phyloP scores from a whole-genome alignment of 352 stramenopile genomes.

The Proteromonas lacertae region DNA sequence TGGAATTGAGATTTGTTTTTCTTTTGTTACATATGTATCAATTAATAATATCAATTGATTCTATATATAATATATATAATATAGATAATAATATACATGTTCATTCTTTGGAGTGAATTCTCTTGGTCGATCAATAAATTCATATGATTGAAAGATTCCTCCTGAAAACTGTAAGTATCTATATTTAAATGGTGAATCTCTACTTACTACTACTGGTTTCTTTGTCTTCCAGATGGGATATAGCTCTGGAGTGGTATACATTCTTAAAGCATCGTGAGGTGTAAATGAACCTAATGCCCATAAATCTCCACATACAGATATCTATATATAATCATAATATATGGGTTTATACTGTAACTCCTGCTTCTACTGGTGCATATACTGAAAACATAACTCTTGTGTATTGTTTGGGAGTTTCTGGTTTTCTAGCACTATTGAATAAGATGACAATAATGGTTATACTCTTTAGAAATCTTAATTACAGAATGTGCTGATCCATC shows the following conservation, averaged over 20 bases:
- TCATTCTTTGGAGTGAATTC: slow-evolving; percentile 2
- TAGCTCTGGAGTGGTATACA: slow-evolving; percentile 67
- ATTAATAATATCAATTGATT: not conserved
- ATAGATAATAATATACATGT: not conserved
- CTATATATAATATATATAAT: not conserved
- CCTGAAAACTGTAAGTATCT: slow-evolving; percentile 49
- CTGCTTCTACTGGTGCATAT: too few species aligned
- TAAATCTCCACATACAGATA: not conserved
- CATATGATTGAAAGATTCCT: slow-evolving; percentile 32
- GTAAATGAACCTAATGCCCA: not conserved
- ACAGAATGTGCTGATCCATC: too few species aligned
- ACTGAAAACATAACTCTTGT: too few species aligned
- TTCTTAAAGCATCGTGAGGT: slow-evolving; percentile 19
- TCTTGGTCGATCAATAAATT: slow-evolving; percentile 23
- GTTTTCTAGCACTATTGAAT: too few species aligned
- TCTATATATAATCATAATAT: too few species aligned
- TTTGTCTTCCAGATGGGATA: slow-evolving; percentile 75
- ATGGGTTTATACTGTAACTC: too few species aligned
- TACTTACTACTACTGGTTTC: slow-evolving; percentile 54
- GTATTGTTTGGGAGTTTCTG: too few species aligned
- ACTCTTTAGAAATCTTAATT: too few species aligned
- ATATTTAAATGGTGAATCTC: slow-evolving; percentile 37
- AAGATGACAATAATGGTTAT: too few species aligned
- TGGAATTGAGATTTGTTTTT: not conserved
- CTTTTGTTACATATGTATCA: slow-evolving; percentile 5